Base-by-base conservation (phyloP, 139 green algal genomes). In the Micromonas commoda region DNA sequence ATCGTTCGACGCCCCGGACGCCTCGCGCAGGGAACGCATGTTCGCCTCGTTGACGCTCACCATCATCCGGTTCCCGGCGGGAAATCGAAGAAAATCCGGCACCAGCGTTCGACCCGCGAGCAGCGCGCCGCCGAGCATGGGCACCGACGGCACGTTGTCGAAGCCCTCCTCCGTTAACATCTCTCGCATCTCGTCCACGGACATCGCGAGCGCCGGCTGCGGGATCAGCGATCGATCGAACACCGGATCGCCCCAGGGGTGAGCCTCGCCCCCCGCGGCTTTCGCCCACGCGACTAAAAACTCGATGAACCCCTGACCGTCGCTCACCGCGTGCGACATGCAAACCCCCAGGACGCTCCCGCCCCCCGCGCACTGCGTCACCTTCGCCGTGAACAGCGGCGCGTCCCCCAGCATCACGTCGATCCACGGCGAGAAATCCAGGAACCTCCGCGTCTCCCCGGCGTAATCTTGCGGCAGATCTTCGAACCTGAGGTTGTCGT, bases 321-420 rank as follows among this genome's bases (percentile, higher is more conserved):
- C 68, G 68, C 68, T 75, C 37, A 75, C 68, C 3, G 68, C 68
- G 68, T 75, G 68, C 35, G 68, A 75, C 68, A 75, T 75, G 68
- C 68, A 75, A 35, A 75, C 68, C 23, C 68, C 68, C 68, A 75
- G 53, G 20, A 61, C 68, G 37, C 37, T 63, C 26, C 68, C 68
- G 2, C 5, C 5, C 1, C 26, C 26, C 37, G 34, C 20, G 20
- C 23, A 61, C 21, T 75, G 37, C 68, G 68, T 75, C 37, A 75
- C 38, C 68, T 75, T 75, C 3, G 38, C 68, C 9, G 68, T 75
- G 29, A 75, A 75, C 68, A 61, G 20, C 3, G 68, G 68, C 68
- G 68, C 68, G 37, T 61, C 68, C 0, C 68, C 68, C 21, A 75
- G 37, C 68, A 75, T 75, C 1, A 75, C 2, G 6, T 75, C 68